A percentile compares a stretch with the other conserved stretches of the same genome.
These are phyloP conservation scores for Fusarium ramigenum DNA, from an alignment of 2,329 filamentous ascomycete species.

Conservation along the genomic window DNA sequence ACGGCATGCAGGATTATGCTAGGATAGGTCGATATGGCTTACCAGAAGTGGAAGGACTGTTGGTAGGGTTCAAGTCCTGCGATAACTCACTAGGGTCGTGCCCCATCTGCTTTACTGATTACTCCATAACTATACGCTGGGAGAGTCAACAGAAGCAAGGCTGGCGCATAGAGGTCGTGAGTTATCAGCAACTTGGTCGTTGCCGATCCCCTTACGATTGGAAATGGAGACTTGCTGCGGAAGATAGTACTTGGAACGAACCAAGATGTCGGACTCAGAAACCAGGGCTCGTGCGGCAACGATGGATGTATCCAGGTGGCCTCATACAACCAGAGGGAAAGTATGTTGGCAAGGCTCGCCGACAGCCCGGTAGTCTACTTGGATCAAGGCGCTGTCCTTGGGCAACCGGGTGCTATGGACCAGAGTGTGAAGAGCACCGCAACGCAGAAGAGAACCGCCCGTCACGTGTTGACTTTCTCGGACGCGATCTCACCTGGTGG, in stretches of 20 bases:
- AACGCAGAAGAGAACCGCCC: neutral
- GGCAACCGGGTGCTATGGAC: fast-evolving
- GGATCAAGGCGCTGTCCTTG: neutral
- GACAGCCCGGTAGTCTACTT: neutral
- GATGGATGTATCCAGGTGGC: neutral
- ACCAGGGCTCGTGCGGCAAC: neutral
- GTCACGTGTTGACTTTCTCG: fast-evolving
- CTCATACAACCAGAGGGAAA: neutral
- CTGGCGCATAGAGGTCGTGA: neutral
- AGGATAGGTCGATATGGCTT: too few relatives aligned
- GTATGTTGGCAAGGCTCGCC: neutral
- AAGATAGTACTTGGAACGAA: neutral
- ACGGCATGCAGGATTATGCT: too few relatives aligned
- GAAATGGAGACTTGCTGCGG: slow-evolving; percentile 2
- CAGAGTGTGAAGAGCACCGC: neutral
- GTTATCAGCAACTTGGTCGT: neutral
- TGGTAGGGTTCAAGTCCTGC: neutral
- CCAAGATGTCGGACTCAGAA: neutral
- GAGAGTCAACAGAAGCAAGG: neutral
- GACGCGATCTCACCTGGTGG: fast-evolving
- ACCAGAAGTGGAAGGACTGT: neutral
- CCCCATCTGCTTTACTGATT: slow-evolving; percentile 7
- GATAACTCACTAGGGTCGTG: neutral
- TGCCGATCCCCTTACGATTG: slow-evolving; percentile 15
- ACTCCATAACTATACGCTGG: neutral